Evolutionary conservation across 768 basidiomycete species (phyloP), one percentile per base, ranked within the genome.

Genomic region (Trametes gibbosa): DNA sequence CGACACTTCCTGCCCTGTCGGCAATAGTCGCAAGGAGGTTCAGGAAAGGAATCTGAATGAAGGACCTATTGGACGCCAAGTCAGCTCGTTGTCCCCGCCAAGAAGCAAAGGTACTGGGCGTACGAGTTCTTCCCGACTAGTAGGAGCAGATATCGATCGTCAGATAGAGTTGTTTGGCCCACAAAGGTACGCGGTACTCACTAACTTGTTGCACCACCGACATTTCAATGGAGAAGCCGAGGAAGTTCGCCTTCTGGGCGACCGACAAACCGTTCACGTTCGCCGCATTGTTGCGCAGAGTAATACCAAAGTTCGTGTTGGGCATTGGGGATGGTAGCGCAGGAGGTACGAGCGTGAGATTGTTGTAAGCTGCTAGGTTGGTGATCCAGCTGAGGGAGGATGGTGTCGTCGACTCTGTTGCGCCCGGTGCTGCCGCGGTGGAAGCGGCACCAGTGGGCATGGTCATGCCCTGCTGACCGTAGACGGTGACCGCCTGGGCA

Each of bases 181-280:
- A 7, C 56, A 34, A 35, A 41, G 42, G 9, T 14, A 45, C 27
- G 43, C 34, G 17, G 16, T 50, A 82, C 83, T 71, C 69, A 88
- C 86, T 71, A 62, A 88, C 76, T 74, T 84, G 83, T 56, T 80
- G 81, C 4, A 84, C 78, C 8, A 90, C 84, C 43, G 87, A 89
- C 76, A 89, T 79, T 71, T 91, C 89, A 41, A 92, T 79, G 5
- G 85, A 88, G 69, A 91, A 90, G 2, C 87, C 89, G 51, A 85
- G 78, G 67, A 89, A 90, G n/a, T 81, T 77, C 19, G 82, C 85
- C 27, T 68, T 66, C 57, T 77, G 75, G 5, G 68, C 66, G 40
- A 79, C 78, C 3, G 77, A 77, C 37, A 84, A 64, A 3, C 70
- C 73, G 2, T 35, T 37, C 37, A 55, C 63, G 21, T 58, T 45